phyloP scores from a whole-genome alignment of 2,329 filamentous ascomycete genomes.

The Ophiostoma novo-ulmi region DNA sequence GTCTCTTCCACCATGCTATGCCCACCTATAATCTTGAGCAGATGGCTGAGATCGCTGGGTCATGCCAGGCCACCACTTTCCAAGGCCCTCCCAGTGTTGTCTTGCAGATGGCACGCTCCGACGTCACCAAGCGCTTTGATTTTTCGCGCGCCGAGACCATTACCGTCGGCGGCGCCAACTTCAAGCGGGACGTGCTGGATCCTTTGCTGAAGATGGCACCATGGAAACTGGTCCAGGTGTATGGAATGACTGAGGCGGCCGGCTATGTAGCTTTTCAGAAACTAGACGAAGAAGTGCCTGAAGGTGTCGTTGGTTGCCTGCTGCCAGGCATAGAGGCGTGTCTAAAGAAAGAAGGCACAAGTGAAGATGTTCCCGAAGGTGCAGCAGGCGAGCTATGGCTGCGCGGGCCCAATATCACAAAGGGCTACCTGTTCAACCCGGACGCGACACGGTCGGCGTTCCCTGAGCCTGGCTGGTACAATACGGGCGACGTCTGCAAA shows the following conservation, averaged over 20 bases:
- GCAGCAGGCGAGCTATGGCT: not conserved
- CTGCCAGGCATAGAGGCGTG: not conserved
- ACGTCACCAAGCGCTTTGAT: slow-evolving; percentile 36
- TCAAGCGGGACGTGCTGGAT: slow-evolving; percentile 36
- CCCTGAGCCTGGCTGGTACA: slow-evolving; percentile 39
- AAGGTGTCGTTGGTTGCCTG: not conserved
- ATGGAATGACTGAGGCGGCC: slow-evolving; percentile 44
- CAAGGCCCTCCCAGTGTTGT: slow-evolving; percentile 40
- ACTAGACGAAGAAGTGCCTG: slow-evolving; percentile 28
- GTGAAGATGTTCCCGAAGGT: not conserved
- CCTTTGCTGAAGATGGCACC: slow-evolving; percentile 33
- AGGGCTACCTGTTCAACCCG: slow-evolving; percentile 38
- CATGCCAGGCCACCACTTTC: slow-evolving; percentile 37
- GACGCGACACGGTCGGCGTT: slow-evolving; percentile 38
- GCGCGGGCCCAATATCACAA: slow-evolving; percentile 25
- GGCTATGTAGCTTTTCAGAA: slow-evolving; percentile 41
- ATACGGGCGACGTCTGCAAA: slow-evolving; percentile 43
- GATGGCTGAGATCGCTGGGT: slow-evolving; percentile 36
- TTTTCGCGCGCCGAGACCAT: slow-evolving; percentile 38
- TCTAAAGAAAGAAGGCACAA: not conserved
- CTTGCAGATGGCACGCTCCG: slow-evolving; percentile 36
- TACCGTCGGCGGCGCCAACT: slow-evolving; percentile 36
- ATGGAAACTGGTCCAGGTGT: slow-evolving; percentile 40
- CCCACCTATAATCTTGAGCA: slow-evolving; percentile 37
- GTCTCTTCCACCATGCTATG: slow-evolving; percentile 43